Evolutionary conservation across 225 moss, liverwort and hornwort species (phyloP).

Genomic region (Bryoerythrophyllum caledonicum): DNA sequence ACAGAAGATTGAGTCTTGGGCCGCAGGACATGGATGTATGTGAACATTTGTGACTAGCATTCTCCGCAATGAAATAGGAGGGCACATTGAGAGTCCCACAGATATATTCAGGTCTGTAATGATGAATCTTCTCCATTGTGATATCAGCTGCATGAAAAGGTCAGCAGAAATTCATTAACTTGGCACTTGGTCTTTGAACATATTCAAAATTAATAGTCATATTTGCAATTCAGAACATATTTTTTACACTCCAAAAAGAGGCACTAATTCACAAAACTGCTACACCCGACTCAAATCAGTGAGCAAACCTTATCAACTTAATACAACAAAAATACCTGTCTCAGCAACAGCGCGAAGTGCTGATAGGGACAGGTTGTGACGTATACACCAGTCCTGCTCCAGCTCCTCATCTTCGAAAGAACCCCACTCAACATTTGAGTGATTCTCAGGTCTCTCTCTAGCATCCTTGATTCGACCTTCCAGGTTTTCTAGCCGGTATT

Average conservation of each 20-base stretch:
- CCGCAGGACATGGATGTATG: conserved; percentile 8
- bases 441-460: conserved; percentile 1
- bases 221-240: not conserved
- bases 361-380: conserved; percentile 17
- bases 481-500: conserved; percentile 12
- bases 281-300: not conserved
- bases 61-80: conserved; percentile 21
- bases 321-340: conserved; percentile 7
- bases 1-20: conserved; percentile 14
- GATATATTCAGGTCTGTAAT: conserved; percentile 16
- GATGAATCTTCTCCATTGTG: conserved; percentile 20
- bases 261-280: not conserved
- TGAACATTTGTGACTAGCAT: conserved; percentile 4
- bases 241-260: not conserved
- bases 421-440: conserved; percentile 20
- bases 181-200: not conserved
- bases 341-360: conserved; percentile 23
- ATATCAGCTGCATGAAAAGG: conserved; percentile 21
- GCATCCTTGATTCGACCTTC: conserved; percentile 12
- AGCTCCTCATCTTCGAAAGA: conserved; percentile 19
- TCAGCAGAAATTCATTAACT: not conserved
- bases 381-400: conserved; percentile 24
- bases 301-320: not conserved
- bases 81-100: conserved; percentile 10
- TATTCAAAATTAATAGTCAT: not conserved